Evolutionary conservation across 495 filamentous ascomycete species (phyloP), one percentile per base, ranked within the genome.

Genomic region (Aspergillus funiculosus): DNA sequence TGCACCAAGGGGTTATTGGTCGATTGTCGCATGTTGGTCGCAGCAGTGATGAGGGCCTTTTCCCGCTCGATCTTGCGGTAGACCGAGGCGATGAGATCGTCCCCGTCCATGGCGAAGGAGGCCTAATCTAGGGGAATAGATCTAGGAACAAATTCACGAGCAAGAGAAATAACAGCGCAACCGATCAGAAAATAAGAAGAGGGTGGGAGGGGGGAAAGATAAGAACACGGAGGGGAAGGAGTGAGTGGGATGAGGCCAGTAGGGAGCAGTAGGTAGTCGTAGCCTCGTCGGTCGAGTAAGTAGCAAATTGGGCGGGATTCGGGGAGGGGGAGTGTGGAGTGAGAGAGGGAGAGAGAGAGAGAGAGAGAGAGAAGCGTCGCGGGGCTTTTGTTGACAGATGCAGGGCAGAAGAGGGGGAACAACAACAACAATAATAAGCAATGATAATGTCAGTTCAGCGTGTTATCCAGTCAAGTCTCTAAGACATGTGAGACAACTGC

Each of bases 11-110:
- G 83, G 64, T 99, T 97, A 68, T 87, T 81, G 56, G 91, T 95
- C 58, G 90, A 88, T 71, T 88, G 86, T 73, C 89, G 84, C 87
- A 99, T 94, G 46, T 84, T 78, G 62, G 87, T 87, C 40, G 94
- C 94, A 54, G 87, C 89, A 66, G 87, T 83, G 75, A 99, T 92
- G 54, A 99, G 80, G 56, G 85, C 84, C 75, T 91, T 89, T 67
- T 99, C 94, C 64, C 92, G 80, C 76, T 96, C 89, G 69, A 97
- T 96, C 87, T 99, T 97, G 71, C 81, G 84, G 71, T 84, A 80
- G 73, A 97, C 87, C 70, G 90, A 85, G 68, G 75, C 78, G 69
- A 91, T 80, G 56, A 86, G 80, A 57, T 89, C 84, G 56, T 94
- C 88, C 66, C 67, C 67, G 47, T 71, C 70, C 70, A 73, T 73